Evolutionary conservation across 2,329 filamentous ascomycete genomes (phyloP).

Genomic region (Fusarium foetens): DNA sequence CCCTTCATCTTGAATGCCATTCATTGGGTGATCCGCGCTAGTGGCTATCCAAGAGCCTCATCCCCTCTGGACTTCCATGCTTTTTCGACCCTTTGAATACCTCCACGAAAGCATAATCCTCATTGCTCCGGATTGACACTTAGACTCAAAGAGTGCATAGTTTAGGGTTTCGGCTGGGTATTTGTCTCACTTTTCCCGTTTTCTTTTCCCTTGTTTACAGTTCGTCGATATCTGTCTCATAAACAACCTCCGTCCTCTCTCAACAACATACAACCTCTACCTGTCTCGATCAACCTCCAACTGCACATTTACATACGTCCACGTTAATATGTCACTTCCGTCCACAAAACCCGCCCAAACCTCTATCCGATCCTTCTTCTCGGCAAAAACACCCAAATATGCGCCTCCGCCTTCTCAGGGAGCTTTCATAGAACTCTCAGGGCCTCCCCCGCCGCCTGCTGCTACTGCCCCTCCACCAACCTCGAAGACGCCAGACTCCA

Average conservation of each 20-base stretch:
- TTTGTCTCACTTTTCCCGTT: conserved; percentile 8
- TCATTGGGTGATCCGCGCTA: conserved; percentile 24
- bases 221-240: background rate
- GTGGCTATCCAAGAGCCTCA: conserved; percentile 23
- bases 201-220: background rate
- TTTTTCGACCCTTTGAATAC: conserved; percentile 12
- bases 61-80: background rate
- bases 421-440: conserved; percentile 36
- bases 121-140: background rate
- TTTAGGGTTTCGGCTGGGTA: background rate
- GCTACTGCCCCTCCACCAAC: conserved; percentile 45
- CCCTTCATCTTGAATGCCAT: conserved; percentile 11
- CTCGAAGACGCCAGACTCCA: conserved; percentile 31
- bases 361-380: conserved; percentile 73
- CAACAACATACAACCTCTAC: background rate
- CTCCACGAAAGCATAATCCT: conserved; percentile 25
- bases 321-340: conserved; percentile 53
- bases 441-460: conserved; percentile 34
- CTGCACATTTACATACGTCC: background rate
- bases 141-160: background rate
- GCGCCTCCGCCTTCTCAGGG: conserved; percentile 47
- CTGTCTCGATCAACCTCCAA: background rate
- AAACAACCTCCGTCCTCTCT: background rate
- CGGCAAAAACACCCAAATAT: conserved; percentile 55
- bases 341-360: conserved; percentile 56